Percentiles rank a stretch among this genome's conserved stretches.
Evolutionary conservation across 164 flowering plant genomes (phyloP).

Genomic region (Chloranthus sessilifolius): DNA sequence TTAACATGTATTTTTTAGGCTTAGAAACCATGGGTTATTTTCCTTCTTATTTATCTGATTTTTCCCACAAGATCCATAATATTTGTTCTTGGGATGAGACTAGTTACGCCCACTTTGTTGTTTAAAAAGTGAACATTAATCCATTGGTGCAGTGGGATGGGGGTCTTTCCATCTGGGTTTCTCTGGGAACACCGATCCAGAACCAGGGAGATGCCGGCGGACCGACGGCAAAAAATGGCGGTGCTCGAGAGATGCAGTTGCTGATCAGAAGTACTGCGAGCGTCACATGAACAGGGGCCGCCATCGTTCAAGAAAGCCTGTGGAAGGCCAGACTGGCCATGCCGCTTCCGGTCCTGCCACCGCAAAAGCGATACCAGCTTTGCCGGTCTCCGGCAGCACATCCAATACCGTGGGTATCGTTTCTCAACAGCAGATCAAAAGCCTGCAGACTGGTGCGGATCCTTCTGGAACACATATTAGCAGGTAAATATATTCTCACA

Average conservation of each 20-base stretch:
- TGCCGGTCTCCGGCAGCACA: constrained; percentile 29
- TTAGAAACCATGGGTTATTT: no score
- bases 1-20: no score
- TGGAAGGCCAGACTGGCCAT: constrained; percentile 95
- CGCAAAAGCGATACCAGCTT: constrained; percentile 30
- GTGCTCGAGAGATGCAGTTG: constrained; percentile 90
- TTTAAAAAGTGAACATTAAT: no score
- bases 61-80: no score
- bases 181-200: constrained; percentile 79
- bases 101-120: no score
- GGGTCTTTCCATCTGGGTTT: constrained; percentile 83
- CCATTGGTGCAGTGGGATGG: constrained; percentile 88
- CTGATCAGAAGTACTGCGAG: constrained; percentile 94
- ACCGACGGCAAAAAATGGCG: constrained; percentile 99
- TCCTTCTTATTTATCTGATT: no score
- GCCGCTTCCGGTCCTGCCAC: constrained; percentile 46
- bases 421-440: constrained; percentile 40
- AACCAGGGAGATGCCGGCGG: constrained; percentile 93
- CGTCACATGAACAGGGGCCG: constrained; percentile 96
- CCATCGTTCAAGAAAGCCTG: constrained; percentile 99
- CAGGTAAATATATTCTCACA: constrained; percentile 32
- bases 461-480: constrained; percentile 25
- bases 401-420: constrained; percentile 35
- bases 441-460: constrained; percentile 30
- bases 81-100: no score